A percentile compares a stretch with the other conserved stretches of the same genome.
Evolutionary conservation across 1,284 basidiomycete genomes (phyloP).

Genomic region (Cryptococcus neoformans): DNA sequence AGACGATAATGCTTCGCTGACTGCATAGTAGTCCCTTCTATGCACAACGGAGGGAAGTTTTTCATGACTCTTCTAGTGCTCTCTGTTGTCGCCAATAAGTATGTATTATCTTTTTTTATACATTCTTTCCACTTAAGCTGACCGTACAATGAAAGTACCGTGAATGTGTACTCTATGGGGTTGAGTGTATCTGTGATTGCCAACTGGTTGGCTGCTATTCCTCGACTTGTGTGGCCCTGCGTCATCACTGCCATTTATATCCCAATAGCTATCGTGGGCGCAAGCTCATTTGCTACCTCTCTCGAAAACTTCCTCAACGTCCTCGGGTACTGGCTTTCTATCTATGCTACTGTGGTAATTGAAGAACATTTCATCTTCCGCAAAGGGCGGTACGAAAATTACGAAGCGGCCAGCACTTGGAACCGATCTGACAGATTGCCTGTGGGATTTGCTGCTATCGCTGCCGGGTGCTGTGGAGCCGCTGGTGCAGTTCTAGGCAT

Average conservation of each 20-base stretch:
- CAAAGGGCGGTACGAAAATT: constrained; percentile 33
- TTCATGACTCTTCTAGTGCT: constrained; percentile 41
- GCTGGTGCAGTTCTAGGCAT: constrained; percentile 41
- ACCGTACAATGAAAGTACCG: constrained; percentile 43
- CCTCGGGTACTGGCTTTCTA: constrained; percentile 46
- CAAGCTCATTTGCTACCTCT: constrained; percentile 36
- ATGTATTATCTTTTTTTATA: neutral
- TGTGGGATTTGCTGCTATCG: constrained; percentile 26
- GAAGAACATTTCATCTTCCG: constrained; percentile 50
- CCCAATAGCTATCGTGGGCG: constrained; percentile 45
- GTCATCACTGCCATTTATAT: constrained; percentile 39
- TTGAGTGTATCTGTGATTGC: constrained; percentile 41
- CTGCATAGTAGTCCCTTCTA: constrained; percentile 21
- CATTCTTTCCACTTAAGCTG: neutral
- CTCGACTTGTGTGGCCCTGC: constrained; percentile 46
- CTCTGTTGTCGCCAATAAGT: constrained; percentile 45
- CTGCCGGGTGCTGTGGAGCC: constrained; percentile 23
- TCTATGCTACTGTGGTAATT: constrained; percentile 43
- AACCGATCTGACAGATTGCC: constrained; percentile 28
- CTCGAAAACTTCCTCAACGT: constrained; percentile 41
- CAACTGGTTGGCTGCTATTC: constrained; percentile 39
- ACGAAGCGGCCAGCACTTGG: constrained; percentile 38
- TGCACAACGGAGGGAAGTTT: constrained; percentile 38
- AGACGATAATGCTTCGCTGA: neutral
- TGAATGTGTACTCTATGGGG: constrained; percentile 42